A percentile compares a stretch with the other conserved stretches of the same genome.
phyloP scores from a whole-genome alignment of 345 rosid species.

The Heritiera fomes region DNA sequence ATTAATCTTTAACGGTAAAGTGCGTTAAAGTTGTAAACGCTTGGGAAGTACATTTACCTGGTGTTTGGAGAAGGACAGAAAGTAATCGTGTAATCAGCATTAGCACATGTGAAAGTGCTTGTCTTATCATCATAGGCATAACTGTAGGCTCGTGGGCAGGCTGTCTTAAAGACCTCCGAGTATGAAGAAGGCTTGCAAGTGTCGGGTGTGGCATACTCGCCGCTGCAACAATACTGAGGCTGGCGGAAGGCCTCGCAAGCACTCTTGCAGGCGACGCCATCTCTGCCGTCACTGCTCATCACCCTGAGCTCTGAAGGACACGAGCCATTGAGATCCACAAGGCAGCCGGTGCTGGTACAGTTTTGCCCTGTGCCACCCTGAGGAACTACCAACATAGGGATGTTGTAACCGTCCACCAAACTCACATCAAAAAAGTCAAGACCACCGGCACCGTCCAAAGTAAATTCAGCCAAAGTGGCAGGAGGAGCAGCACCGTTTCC shows the following conservation, averaged over 20 bases:
- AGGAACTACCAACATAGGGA: conserved; percentile 78
- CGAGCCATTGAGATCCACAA: conserved; percentile 62
- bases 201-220: conserved; percentile 64
- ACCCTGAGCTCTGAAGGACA: conserved; percentile 88
- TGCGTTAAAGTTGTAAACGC: background rate
- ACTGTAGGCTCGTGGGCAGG: conserved; percentile 93
- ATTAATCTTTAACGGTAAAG: background rate
- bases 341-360: conserved; percentile 77
- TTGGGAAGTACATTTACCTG: conserved; percentile 46
- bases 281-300: conserved; percentile 37
- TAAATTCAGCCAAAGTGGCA: conserved; percentile 84
- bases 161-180: conserved; percentile 71
- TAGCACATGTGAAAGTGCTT: conserved; percentile 92
- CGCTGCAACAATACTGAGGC: conserved; percentile 87
- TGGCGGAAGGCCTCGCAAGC: conserved; percentile 82
- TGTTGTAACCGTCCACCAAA: conserved; percentile 93
- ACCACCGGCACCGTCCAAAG: conserved; percentile 69
- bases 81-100: conserved; percentile 73
- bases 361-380: conserved; percentile 72
- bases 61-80: conserved; percentile 84
- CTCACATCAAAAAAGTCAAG: conserved; percentile 84
- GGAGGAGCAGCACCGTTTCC: conserved; percentile 84
- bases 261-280: conserved; percentile 75
- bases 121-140: conserved; percentile 92
- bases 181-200: conserved; percentile 78